Base-by-base conservation (phyloP, 768 basidiomycete genomes). In the Sporobolomyces roseus region DNA sequence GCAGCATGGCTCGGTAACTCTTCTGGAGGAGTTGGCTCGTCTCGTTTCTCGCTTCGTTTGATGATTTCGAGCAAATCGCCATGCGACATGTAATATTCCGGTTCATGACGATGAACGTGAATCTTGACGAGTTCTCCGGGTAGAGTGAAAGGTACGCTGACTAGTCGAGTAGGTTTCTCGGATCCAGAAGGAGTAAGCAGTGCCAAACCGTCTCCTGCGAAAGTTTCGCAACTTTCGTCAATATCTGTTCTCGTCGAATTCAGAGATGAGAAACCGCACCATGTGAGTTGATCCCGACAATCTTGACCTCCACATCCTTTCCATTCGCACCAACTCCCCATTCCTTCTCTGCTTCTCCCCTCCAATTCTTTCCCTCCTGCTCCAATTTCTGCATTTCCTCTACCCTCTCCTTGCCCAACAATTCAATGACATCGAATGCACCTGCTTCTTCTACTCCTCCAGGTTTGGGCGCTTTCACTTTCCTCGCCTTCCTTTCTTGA, bases 101-200 rank as follows among this genome's bases (percentile, higher is more conserved):
- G 84, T 17, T 84, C 83, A 72, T 87, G 83, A 52, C 86, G 84
- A 77, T 88, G 89, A 2, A 97, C 82, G 60, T 84, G 83, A 3
- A 85, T 88, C 35, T 84, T 84, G 45, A 94, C 84, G 25, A 80
- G 84, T 78, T 99, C 94, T 13, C 87, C 87, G 0, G 92, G 91
- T 13, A 98, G 83, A 2, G 87, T 84, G 72, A 93, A 90, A 0
- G 94, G 94, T 0, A 88, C 84, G 38, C 90, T 82, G 41, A 97
- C 81, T 1, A 87, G 87, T 91, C 94, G 97, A 29, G 86, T 83
- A 0, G 82, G 82, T 61, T 79, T 77, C 10, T 78, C 79, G 7
- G 82, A 77, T 0, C 79, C 77, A 14, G 82, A 61, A 25, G 72
- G 81, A 2, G 68, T 67, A 6, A 83, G 81, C 16, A 84, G 74